phyloP scores from a whole-genome alignment of 805 yeast species.

The Ogataea ramenticola region DNA sequence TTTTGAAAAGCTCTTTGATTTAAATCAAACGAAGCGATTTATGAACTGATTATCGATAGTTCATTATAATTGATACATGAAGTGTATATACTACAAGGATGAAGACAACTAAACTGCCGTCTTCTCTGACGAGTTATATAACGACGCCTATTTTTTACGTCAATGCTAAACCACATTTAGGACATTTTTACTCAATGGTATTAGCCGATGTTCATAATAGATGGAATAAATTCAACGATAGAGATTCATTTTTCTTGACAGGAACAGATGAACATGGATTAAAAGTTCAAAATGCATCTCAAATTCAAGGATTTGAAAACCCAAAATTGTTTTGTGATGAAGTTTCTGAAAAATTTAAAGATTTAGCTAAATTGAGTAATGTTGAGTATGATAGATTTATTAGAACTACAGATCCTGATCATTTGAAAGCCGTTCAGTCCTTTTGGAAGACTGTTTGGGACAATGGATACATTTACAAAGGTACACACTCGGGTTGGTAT shows the following conservation, averaged over 20 bases:
- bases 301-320: constrained; percentile 32
- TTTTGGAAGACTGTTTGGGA: constrained; percentile 62
- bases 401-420: constrained; percentile 85
- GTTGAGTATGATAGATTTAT: constrained; percentile 71
- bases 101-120: neutral
- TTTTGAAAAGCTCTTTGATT: too few species aligned
- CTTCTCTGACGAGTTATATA: constrained; percentile 32
- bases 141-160: constrained; percentile 96
- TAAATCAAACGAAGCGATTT: too few species aligned
- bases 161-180: constrained; percentile 91
- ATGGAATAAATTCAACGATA: constrained; percentile 50
- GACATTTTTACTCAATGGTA: constrained; percentile 85
- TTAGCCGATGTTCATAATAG: constrained; percentile 72
- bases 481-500: constrained; percentile 90
- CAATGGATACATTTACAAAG: constrained; percentile 69
- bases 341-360: constrained; percentile 56
- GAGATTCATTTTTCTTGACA: constrained; percentile 55
- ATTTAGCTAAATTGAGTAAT: constrained; percentile 50
- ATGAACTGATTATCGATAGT: too few species aligned
- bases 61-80: too few species aligned
- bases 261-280: constrained; percentile 98
- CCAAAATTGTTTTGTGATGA: constrained; percentile 71
- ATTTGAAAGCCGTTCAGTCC: constrained; percentile 50
- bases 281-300: constrained; percentile 76
- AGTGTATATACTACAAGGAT: too few species aligned